These are phyloP conservation scores for Polyplosphaeria fusca DNA, from an alignment of 495 filamentous ascomycete genomes.

Conservation along the genomic window DNA sequence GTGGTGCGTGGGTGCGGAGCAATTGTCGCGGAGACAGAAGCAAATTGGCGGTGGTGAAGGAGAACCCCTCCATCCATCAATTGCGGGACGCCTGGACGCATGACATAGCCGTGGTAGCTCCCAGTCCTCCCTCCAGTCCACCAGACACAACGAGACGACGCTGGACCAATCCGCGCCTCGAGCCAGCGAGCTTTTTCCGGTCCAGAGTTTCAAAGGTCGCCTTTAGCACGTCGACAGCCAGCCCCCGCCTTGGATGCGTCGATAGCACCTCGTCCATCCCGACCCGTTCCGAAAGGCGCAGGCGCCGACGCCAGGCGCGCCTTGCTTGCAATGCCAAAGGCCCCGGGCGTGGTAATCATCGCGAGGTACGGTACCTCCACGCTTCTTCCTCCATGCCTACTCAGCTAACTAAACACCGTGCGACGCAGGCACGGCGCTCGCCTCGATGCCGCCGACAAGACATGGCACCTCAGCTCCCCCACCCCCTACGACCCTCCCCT, in stretches of 20 bases:
- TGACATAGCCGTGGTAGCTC: no score
- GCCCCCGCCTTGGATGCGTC: slow-evolving; percentile 4
- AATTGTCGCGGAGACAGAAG: no score
- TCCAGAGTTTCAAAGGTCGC: neutral
- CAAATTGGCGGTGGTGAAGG: no score
- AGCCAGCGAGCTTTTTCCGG: no score
- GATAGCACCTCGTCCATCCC: neutral
- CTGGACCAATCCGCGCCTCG: no score
- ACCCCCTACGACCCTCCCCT: slow-evolving; percentile 95
- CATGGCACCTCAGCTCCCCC: slow-evolving; percentile 93
- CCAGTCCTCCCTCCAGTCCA: no score
- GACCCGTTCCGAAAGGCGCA: neutral
- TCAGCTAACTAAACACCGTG: neutral
- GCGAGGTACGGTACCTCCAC: slow-evolving; percentile 60
- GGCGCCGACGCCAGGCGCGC: neutral
- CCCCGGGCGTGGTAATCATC: slow-evolving; percentile 71
- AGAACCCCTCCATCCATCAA: no score
- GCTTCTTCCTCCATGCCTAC: neutral
- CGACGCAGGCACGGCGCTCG: slow-evolving; percentile 76
- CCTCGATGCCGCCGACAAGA: slow-evolving; percentile 86
- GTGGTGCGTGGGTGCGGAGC: no score
- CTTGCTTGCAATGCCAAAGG: slow-evolving; percentile 23
- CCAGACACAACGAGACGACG: no score
- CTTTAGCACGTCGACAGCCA: neutral
- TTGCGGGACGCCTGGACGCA: no score